phyloP scores from a whole-genome alignment of 116 monocot species.

The Posidonia oceanica region DNA sequence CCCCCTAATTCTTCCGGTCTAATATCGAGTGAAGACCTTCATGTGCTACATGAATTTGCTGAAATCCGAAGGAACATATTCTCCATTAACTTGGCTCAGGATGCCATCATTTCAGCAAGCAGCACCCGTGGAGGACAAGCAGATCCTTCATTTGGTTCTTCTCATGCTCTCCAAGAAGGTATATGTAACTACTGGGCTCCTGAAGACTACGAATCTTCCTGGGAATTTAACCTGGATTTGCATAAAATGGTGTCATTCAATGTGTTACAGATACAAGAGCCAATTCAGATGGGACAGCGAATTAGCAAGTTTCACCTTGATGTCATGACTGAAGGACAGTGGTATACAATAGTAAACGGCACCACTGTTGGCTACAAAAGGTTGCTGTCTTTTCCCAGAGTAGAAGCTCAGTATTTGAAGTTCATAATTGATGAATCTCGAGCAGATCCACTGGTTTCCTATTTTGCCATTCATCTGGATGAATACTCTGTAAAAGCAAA shows the following conservation, averaged over 20 bases:
- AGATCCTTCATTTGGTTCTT: slow-evolving; percentile 28
- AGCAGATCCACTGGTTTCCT: slow-evolving; percentile 75
- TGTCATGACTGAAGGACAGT: slow-evolving; percentile 30
- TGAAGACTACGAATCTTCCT: slow-evolving; percentile 23
- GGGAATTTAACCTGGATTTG: slow-evolving; percentile 49
- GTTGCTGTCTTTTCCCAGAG: slow-evolving; percentile 40
- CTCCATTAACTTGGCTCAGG: slow-evolving; percentile 49
- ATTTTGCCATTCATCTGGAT: slow-evolving; percentile 56
- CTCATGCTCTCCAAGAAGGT: slow-evolving; percentile 44
- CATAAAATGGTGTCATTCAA: slow-evolving; percentile 38
- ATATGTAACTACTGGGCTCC: slow-evolving; percentile 84
- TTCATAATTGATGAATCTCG: slow-evolving; percentile 54
- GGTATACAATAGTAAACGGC: slow-evolving; percentile 36
- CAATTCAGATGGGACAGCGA: slow-evolving; percentile 94
- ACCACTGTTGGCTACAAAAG: slow-evolving; percentile 92
- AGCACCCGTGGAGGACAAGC: slow-evolving; percentile 38
- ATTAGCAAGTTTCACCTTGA: slow-evolving; percentile 68
- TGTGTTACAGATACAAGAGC: slow-evolving; percentile 74
- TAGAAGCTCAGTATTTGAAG: slow-evolving; percentile 38
- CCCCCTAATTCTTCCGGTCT: slow-evolving; percentile 91
- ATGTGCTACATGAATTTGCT: slow-evolving; percentile 72
- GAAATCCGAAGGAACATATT: slow-evolving; percentile 49
- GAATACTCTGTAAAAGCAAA: slow-evolving; percentile 18
- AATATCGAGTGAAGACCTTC: slow-evolving; percentile 71
- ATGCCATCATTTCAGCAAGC: slow-evolving; percentile 51